These are phyloP conservation scores for Didymella pinodella DNA, from an alignment of 2,329 filamentous ascomycete genomes.

Conservation along the genomic window DNA sequence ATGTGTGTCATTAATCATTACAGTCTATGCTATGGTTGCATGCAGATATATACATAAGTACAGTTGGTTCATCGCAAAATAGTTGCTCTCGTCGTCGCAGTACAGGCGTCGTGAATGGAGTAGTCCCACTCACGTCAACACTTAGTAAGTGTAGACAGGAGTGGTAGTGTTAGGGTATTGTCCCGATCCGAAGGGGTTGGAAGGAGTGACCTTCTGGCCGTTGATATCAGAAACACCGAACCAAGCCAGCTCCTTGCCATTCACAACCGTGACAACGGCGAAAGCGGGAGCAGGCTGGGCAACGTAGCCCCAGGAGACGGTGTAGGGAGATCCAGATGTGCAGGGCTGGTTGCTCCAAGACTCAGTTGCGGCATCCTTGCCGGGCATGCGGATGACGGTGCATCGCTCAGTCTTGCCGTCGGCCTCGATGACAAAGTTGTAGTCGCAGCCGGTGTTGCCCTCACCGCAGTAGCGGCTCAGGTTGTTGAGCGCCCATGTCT, in stretches of 20 bases:
- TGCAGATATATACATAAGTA: conserved; percentile 6
- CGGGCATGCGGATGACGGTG: conserved; percentile 27
- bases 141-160: conserved; percentile 23
- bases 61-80: not conserved
- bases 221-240: conserved; percentile 28
- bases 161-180: conserved; percentile 18
- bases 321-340: conserved; percentile 16
- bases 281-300: conserved; percentile 22
- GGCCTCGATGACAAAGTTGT: conserved; percentile 26
- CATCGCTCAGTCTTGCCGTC: conserved; percentile 25
- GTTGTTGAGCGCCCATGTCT: conserved; percentile 25
- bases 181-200: conserved; percentile 26
- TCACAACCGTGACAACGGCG: conserved; percentile 24
- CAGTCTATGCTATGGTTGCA: conserved; percentile 1
- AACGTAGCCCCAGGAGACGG: conserved; percentile 26
- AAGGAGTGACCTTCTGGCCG: conserved; percentile 21
- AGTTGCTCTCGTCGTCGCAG: too few species aligned
- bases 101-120: not conserved
- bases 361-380: conserved; percentile 24
- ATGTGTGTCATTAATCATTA: not conserved
- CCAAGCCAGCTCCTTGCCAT: conserved; percentile 26
- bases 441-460: conserved; percentile 28
- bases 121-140: not conserved
- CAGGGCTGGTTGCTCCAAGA: conserved; percentile 26
- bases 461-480: conserved; percentile 25